These are phyloP conservation scores for Meira miltonrushii DNA, from an alignment of 1,284 basidiomycete genomes.

Conservation along the genomic window DNA sequence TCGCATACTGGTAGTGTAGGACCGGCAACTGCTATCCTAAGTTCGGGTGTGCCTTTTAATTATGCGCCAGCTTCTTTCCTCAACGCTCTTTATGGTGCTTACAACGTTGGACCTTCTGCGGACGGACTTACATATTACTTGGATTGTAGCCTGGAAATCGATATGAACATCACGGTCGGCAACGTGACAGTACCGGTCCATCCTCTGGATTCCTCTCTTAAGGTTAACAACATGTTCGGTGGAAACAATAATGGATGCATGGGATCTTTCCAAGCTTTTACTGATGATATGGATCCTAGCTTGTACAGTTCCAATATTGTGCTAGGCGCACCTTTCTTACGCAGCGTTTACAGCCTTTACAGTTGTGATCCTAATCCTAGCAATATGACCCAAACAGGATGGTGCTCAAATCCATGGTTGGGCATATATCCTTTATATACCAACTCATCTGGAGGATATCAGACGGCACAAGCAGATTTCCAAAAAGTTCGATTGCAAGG, in stretches of 20 bases:
- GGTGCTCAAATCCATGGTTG: slow-evolving; percentile 28
- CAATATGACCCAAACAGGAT: slow-evolving; percentile 13
- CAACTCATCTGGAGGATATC: slow-evolving; percentile 11
- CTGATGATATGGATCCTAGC: slow-evolving; percentile 19
- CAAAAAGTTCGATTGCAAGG: slow-evolving; percentile 38
- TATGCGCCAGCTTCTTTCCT: slow-evolving; percentile 28
- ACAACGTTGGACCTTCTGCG: slow-evolving; percentile 32
- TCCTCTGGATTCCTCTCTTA: slow-evolving; percentile 37
- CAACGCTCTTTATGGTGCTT: slow-evolving; percentile 43
- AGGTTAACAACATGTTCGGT: slow-evolving; percentile 14
- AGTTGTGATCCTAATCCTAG: slow-evolving; percentile 24
- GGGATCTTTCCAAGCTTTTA: slow-evolving; percentile 41
- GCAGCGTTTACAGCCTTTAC: slow-evolving; percentile 39
- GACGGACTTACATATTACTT: slow-evolving; percentile 38
- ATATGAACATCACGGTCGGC: slow-evolving; percentile 33
- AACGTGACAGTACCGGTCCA: slow-evolving; percentile 34
- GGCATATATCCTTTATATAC: slow-evolving; percentile 31
- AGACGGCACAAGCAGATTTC: slow-evolving; percentile 29
- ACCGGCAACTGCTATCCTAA: slow-evolving; percentile 23
- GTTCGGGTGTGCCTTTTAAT: slow-evolving; percentile 35
- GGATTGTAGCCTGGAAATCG: slow-evolving; percentile 33
- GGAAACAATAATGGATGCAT: slow-evolving; percentile 25
- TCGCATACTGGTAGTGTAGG: not conserved
- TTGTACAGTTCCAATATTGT: slow-evolving; percentile 38
- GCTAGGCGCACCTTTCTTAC: slow-evolving; percentile 39